Evolutionary conservation across 164 flowering plant genomes (phyloP), one percentile per base, ranked within the genome.

Genomic region (Dillenia suffruticosa): DNA sequence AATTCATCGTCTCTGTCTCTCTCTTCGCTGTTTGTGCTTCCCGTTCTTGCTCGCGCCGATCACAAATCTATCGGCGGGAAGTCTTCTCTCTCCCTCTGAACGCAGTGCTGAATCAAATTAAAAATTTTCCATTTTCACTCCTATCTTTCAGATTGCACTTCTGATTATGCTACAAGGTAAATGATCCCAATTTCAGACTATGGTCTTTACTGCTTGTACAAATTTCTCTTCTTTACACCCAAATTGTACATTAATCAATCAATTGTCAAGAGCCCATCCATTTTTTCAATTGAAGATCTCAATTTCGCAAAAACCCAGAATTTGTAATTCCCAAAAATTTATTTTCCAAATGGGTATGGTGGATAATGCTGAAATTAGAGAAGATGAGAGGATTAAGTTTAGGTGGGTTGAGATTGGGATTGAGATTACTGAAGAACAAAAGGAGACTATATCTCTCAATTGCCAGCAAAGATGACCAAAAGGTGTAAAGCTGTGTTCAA

Each of bases 401-500:
- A 85, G 51, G 70, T 90, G 96, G 96, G 65, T 71, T 56, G 80
- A 81, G 66, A 63, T 79, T 44, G 80, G 81, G 12, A 69, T 74
- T 5, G 56, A 76, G 9, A 63, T 81, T 5, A 78, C 80, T 16
- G 86, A 87, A 44, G 71, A 69, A 10, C 92, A 90, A 57, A 76
- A 80, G 55, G 57, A 66, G 61, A 78, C 81, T 11, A 78, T 93
- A 12, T 76, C 86, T 76, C 86, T 46, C 66, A 70, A 56, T 74
- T 94, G 16, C 74, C 98, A 2, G 51, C 40, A 0, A 89, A 80
- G 68, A 82, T 94, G 96, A 72, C 74, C 16, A 87, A 84, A 56
- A 66, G 96, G 50, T 87, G 96, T 63, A 79, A 72, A 74, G 96
- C 96, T 0, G 45, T 93, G 3, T 64, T 86, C 87, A 83, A 73